phyloP scores from a whole-genome alignment of 1,139 yeast species.

The Geotrichum aggregatum region DNA sequence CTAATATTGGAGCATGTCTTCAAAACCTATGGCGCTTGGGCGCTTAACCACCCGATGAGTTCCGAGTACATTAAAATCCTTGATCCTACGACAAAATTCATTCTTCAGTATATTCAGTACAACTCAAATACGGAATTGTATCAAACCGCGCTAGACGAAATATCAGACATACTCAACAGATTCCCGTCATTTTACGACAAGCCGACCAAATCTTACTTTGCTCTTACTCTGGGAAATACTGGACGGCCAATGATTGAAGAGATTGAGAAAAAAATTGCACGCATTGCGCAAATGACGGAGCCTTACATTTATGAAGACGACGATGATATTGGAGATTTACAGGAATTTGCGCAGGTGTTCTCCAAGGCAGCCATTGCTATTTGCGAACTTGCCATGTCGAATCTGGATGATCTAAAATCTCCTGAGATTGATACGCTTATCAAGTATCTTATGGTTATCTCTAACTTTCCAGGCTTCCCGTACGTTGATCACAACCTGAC shows the following conservation, averaged over 20 bases:
- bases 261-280: slow-evolving; percentile 9
- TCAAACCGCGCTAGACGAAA: slow-evolving; percentile 12
- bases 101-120: slow-evolving; percentile 11
- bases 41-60: slow-evolving; percentile 9
- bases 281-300: slow-evolving; percentile 2
- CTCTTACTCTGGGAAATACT: slow-evolving; percentile 8
- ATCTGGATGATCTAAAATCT: slow-evolving; percentile 7
- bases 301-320: slow-evolving; percentile 19
- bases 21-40: slow-evolving; percentile 19
- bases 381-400: slow-evolving; percentile 14
- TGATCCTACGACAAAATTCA: slow-evolving; percentile 6
- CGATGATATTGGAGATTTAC: slow-evolving; percentile 20
- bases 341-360: slow-evolving; percentile 19
- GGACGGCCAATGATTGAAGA: slow-evolving; percentile 17
- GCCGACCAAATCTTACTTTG: slow-evolving; percentile 6
- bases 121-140: slow-evolving; percentile 5
- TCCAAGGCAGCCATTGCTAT: slow-evolving; percentile 16
- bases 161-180: slow-evolving; percentile 15
- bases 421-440: slow-evolving; percentile 23
- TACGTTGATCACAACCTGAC: slow-evolving; percentile 65
- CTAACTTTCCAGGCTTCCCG: slow-evolving; percentile 59
- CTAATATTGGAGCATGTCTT: slow-evolving; percentile 14
- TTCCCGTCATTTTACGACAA: slow-evolving; percentile 12
- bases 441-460: slow-evolving; percentile 46
- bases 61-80: slow-evolving; percentile 2